Conservation (phyloP, 208 protist species). For the Porcisia deanei region DNA sequence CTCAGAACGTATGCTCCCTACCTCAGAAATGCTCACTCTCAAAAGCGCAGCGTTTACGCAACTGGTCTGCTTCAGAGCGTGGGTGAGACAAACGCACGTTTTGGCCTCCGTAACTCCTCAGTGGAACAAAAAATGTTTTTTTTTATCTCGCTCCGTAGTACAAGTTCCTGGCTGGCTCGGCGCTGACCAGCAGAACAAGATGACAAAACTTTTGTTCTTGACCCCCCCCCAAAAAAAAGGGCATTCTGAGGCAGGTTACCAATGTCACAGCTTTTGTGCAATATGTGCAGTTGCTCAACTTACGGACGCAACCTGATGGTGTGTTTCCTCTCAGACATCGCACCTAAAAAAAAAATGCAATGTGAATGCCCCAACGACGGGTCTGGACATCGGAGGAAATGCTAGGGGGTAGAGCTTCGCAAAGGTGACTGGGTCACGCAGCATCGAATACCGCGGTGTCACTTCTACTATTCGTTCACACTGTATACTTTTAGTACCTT, state of each 20-base stretch:
- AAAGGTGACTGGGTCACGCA: neutral
- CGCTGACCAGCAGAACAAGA: neutral
- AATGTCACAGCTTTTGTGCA: neutral
- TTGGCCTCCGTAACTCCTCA: neutral
- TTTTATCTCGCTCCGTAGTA: neutral
- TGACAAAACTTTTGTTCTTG: neutral
- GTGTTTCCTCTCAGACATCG: neutral
- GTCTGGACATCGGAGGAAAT: too few relatives aligned
- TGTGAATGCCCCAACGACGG: neutral
- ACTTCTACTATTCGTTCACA: neutral
- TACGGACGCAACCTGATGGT: neutral
- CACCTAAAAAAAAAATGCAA: neutral
- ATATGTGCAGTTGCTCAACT: neutral
- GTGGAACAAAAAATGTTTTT: neutral
- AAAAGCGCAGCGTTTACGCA: neutral
- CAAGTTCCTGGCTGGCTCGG: neutral
- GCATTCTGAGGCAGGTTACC: neutral
- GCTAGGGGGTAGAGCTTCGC: neutral
- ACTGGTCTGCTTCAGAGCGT: neutral
- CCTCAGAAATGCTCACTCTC: neutral
- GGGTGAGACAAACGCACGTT: neutral
- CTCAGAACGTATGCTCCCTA: neutral
- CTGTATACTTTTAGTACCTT: neutral
- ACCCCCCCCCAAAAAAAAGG: too few relatives aligned
- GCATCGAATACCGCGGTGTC: neutral